Evolutionary conservation across 176 grass and related monocot genomes (phyloP).

Genomic region (Eleusine indica): DNA sequence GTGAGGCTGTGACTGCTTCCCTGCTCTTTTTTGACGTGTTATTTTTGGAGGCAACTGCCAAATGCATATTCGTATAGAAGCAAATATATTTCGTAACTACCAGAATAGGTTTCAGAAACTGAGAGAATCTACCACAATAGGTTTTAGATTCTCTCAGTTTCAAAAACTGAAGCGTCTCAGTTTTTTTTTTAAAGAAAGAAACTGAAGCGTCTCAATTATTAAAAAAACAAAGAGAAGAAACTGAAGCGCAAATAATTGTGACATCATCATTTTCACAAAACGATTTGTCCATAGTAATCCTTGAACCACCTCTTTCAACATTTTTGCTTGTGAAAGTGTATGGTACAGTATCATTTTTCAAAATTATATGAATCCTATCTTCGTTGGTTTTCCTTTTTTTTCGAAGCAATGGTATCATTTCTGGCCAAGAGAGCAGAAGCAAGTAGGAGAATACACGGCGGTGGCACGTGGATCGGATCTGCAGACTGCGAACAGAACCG

Average conservation of each 20-base stretch:
- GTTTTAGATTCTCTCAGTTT: not conserved
- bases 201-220: too few relatives aligned
- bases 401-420: not conserved
- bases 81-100: not conserved
- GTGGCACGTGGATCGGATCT: not conserved
- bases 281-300: not conserved
- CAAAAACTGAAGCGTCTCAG: not conserved
- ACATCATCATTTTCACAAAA: not conserved
- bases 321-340: not conserved
- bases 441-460: not conserved
- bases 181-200: too few relatives aligned
- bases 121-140: not conserved
- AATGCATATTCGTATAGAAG: not conserved
- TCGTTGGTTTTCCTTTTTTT: not conserved
- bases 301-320: not conserved
- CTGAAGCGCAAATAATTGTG: not conserved
- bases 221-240: too few relatives aligned
- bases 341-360: not conserved
- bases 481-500: not conserved
- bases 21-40: conserved; percentile 19
- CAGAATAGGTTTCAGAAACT: not conserved
- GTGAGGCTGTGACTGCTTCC: not conserved
- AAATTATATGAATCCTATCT: not conserved
- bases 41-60: conserved; percentile 28
- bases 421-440: not conserved